Conservation (phyloP, 148 eudicot species). For the Amaranthus palmeri region DNA sequence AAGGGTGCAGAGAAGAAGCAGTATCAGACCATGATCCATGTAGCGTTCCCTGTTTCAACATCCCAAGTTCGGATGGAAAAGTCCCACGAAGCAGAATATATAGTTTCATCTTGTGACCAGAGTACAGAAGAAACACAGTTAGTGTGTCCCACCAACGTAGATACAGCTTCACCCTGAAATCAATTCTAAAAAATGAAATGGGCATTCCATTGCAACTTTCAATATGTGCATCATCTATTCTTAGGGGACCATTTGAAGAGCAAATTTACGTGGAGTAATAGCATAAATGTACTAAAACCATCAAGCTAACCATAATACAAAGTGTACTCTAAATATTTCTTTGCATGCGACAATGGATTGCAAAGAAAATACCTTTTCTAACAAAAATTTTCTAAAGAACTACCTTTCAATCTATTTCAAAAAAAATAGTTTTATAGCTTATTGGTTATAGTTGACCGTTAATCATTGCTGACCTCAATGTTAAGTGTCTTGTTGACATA, state of each 20-base stretch:
- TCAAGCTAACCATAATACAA: no score
- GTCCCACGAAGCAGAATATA: slow-evolving; percentile 98
- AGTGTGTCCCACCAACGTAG: slow-evolving; percentile 82
- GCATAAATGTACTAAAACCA: neutral
- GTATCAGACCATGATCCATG: slow-evolving; percentile 60
- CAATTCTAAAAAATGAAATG: slow-evolving; percentile 8
- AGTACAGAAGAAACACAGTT: slow-evolving; percentile 83
- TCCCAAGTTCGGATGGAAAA: slow-evolving; percentile 91
- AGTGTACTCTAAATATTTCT: no score
- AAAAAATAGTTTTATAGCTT: no score
- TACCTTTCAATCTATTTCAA: no score
- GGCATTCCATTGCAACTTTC: neutral
- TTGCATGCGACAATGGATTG: no score
- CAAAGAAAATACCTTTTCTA: no score
- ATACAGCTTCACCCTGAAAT: slow-evolving; percentile 68
- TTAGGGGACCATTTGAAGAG: no score
- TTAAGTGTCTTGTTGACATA: no score
- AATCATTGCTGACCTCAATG: no score
- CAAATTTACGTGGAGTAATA: neutral
- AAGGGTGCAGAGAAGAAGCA: neutral
- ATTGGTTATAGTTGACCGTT: no score
- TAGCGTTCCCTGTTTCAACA: slow-evolving; percentile 76
- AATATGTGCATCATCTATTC: no score
- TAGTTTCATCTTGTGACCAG: slow-evolving; percentile 70
- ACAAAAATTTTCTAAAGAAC: no score